phyloP scores from a whole-genome alignment of 768 basidiomycete genomes.

The Trametes punicea region DNA sequence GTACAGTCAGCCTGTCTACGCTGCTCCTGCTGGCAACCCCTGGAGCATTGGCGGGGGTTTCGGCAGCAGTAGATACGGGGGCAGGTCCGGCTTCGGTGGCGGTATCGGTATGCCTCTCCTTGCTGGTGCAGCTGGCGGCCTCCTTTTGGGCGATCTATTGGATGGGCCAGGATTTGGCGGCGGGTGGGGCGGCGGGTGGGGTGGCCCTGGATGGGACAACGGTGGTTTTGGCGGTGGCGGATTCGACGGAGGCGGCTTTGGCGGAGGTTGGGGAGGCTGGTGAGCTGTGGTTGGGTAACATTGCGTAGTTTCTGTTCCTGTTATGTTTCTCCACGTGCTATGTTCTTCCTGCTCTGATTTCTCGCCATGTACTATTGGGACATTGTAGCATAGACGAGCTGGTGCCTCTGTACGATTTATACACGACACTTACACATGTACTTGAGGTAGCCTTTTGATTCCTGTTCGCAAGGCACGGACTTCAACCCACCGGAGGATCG shows the following conservation, averaged over 20 bases:
- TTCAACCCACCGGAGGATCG: background rate
- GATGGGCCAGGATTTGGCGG: conserved; percentile 26
- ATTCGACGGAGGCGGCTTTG: conserved; percentile 12
- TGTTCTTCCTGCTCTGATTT: background rate
- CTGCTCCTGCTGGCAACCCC: conserved; percentile 23
- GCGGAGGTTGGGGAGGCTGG: background rate
- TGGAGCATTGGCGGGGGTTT: conserved; percentile 3
- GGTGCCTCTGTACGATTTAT: background rate
- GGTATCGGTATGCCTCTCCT: conserved; percentile 31
- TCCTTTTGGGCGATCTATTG: conserved; percentile 31
- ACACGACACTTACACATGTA: too few species aligned
- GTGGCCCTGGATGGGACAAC: conserved; percentile 17
- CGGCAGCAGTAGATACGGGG: background rate
- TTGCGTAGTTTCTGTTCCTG: conserved; percentile 14
- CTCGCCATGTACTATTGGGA: background rate
- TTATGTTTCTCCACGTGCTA: background rate
- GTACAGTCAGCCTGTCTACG: conserved; percentile 22
- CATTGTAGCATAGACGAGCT: background rate
- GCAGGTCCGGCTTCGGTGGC: conserved; percentile 24
- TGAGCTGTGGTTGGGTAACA: background rate
- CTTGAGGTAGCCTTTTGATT: too few species aligned
- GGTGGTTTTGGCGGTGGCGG: conserved; percentile 23
- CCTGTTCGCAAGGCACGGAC: background rate
- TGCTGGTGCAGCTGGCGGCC: conserved; percentile 36
- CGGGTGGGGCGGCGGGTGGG: conserved; percentile 6